These are phyloP conservation scores for Blastobotrys proliferans DNA, from an alignment of 1,139 yeast species.

Conservation along the genomic window DNA sequence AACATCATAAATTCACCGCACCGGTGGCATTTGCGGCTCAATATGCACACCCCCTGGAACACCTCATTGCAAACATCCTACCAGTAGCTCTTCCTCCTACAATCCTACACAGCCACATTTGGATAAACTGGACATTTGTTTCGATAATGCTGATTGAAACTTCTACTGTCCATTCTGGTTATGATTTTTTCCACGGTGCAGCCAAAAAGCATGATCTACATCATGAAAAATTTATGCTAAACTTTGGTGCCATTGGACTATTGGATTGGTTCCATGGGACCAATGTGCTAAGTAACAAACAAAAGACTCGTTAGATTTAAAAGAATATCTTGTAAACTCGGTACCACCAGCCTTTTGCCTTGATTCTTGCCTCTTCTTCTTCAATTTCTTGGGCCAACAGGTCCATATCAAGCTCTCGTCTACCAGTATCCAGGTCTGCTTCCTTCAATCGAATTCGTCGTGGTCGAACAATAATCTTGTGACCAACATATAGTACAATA, in stretches of 20 bases:
- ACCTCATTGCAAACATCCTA: slow-evolving; percentile 21
- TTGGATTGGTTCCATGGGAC: slow-evolving; percentile 24
- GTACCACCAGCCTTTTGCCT: slow-evolving; percentile 35
- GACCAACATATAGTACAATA: slow-evolving; percentile 46
- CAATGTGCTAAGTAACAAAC: slow-evolving; percentile 4
- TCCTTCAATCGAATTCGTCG: slow-evolving; percentile 41
- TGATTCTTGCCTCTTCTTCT: slow-evolving; percentile 43
- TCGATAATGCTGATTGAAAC: slow-evolving; percentile 22
- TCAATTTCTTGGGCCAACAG: slow-evolving; percentile 47
- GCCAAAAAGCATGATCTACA: slow-evolving; percentile 26
- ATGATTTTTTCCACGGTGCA: slow-evolving; percentile 21
- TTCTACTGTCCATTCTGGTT: slow-evolving; percentile 25
- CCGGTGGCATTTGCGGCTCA: slow-evolving; percentile 26
- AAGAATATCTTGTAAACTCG: slow-evolving; percentile 36
- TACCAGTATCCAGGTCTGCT: slow-evolving; percentile 53
- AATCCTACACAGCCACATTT: slow-evolving; percentile 19
- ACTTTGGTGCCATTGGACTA: slow-evolving; percentile 24
- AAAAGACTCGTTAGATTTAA: slow-evolving; percentile 1
- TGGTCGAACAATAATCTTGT: slow-evolving; percentile 47
- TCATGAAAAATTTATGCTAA: slow-evolving; percentile 24
- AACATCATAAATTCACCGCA: slow-evolving; percentile 25
- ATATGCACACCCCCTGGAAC: slow-evolving; percentile 24
- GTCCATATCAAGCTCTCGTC: slow-evolving; percentile 53
- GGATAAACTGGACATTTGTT: slow-evolving; percentile 20
- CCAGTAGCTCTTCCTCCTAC: slow-evolving; percentile 22